Percentiles rank a stretch among this genome's conserved stretches.
phyloP scores from a whole-genome alignment of 805 yeast genomes.

The Candida insectorum region DNA sequence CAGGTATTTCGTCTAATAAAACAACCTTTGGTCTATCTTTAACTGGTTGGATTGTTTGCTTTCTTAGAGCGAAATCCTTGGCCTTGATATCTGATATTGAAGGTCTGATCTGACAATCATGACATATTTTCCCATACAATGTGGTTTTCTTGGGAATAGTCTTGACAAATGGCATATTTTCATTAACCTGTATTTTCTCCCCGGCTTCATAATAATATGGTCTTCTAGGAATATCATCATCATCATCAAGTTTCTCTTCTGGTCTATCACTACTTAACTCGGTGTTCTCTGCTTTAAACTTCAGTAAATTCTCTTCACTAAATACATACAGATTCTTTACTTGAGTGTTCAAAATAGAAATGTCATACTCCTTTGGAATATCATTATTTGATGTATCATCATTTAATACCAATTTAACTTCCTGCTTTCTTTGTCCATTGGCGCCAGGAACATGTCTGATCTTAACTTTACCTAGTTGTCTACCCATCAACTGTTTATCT shows the following conservation, averaged over 20 bases:
- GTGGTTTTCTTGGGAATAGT: slow-evolving; percentile 88
- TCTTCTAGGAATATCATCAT: slow-evolving; percentile 4
- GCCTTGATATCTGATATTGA: slow-evolving; percentile 71
- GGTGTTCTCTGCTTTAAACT: slow-evolving; percentile 44
- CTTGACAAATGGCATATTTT: slow-evolving; percentile 68
- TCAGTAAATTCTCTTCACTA: slow-evolving; percentile 76
- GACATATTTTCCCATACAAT: slow-evolving; percentile 80
- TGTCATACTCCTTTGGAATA: slow-evolving; percentile 82
- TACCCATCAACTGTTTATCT: slow-evolving; percentile 58
- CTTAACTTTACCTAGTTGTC: slow-evolving; percentile 75
- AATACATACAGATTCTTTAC: slow-evolving; percentile 86
- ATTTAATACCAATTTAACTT: slow-evolving; percentile 58
- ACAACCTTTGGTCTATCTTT: slow-evolving; percentile 64
- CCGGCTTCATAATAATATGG: slow-evolving; percentile 1
- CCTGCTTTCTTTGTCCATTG: slow-evolving; percentile 26
- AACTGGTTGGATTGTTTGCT: slow-evolving; percentile 47
- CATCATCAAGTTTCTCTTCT: slow-evolving; percentile 8
- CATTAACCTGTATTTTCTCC: background rate
- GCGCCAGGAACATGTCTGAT: slow-evolving; percentile 48
- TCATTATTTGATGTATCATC: slow-evolving; percentile 16
- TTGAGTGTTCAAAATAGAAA: slow-evolving; percentile 70
- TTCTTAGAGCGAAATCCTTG: slow-evolving; percentile 50
- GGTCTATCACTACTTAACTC: slow-evolving; percentile 12
- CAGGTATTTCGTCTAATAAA: slow-evolving; percentile 74
- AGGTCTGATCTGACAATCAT: slow-evolving; percentile 89